Evolutionary conservation across 2,329 filamentous ascomycete genomes (phyloP).

Genomic region (Aspergillus pseudoviridinutans): DNA sequence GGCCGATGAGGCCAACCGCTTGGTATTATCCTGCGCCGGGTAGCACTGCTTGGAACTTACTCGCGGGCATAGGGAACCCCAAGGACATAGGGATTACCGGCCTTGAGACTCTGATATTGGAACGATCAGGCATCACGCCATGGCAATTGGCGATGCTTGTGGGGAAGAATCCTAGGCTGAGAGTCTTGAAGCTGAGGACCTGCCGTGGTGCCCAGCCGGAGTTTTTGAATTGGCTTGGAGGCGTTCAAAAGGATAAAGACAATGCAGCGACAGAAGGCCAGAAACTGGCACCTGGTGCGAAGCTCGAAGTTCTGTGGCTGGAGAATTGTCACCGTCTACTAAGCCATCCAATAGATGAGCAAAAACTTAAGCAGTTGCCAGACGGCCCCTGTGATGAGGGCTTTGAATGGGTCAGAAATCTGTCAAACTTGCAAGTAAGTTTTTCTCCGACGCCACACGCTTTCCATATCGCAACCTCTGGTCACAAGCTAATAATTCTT

Average conservation of each 20-base stretch:
- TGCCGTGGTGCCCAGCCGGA: conserved; percentile 30
- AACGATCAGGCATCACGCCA: conserved; percentile 32
- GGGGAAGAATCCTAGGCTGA: conserved; percentile 25
- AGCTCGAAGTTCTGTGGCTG: conserved; percentile 23
- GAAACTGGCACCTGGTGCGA: conserved; percentile 16
- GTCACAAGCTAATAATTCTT: neutral
- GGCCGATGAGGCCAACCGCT: conserved; percentile 22
- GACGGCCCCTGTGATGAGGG: conserved; percentile 15
- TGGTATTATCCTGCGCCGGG: conserved; percentile 26
- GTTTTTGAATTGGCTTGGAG: conserved; percentile 35
- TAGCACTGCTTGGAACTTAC: conserved; percentile 28
- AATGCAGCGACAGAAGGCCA: neutral
- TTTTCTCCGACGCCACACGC: neutral
- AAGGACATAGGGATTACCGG: conserved; percentile 17
- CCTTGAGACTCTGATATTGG: conserved; percentile 27
- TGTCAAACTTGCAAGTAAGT: conserved; percentile 22
- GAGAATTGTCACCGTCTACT: conserved; percentile 24
- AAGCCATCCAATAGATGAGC: conserved; percentile 8
- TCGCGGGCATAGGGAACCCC: conserved; percentile 26
- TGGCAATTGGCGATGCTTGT: conserved; percentile 33
- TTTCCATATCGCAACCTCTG: neutral
- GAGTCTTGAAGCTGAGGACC: conserved; percentile 27
- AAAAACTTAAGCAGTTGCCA: neutral
- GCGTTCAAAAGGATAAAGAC: conserved; percentile 13
- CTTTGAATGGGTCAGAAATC: conserved; percentile 24